A percentile compares a stretch with the other conserved stretches of the same genome.
phyloP scores from a whole-genome alignment of 495 filamentous ascomycete species.

The Lasiosphaeriaceae sp. region DNA sequence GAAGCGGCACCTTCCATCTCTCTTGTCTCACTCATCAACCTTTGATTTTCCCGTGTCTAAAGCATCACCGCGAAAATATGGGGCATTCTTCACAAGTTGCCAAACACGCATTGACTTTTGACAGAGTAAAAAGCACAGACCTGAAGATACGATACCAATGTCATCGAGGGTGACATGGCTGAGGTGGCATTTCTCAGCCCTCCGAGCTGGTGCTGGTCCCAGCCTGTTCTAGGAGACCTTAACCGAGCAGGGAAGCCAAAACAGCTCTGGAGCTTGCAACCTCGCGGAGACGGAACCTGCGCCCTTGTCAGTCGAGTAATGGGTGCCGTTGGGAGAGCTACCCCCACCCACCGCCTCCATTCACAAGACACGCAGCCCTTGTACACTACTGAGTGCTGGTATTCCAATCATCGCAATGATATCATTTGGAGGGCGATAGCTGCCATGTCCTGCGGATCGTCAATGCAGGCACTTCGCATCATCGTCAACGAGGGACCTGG shows the following conservation, averaged over 20 bases:
- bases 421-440: conserved; percentile 7
- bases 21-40: too few species aligned
- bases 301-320: neutral
- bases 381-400: neutral
- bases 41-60: too few species aligned
- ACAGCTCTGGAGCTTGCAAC: neutral
- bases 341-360: neutral
- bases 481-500: neutral
- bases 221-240: neutral
- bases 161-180: neutral
- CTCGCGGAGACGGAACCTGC: neutral
- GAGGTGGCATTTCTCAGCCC: neutral
- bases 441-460: neutral
- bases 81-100: too few species aligned
- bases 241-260: too few species aligned
- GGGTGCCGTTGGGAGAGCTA: too few species aligned
- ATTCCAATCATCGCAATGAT: conserved; percentile 14
- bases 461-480: neutral
- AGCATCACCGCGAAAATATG: too few species aligned
- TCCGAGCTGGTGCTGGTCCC: neutral
- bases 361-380: too few species aligned
- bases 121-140: too few species aligned
- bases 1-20: too few species aligned
- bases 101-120: too few species aligned
- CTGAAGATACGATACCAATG: too few species aligned